A percentile compares a stretch with the other conserved stretches of the same genome.
Evolutionary conservation across 2,329 filamentous ascomycete species (phyloP).

Genomic region (Colletotrichum trifolii): DNA sequence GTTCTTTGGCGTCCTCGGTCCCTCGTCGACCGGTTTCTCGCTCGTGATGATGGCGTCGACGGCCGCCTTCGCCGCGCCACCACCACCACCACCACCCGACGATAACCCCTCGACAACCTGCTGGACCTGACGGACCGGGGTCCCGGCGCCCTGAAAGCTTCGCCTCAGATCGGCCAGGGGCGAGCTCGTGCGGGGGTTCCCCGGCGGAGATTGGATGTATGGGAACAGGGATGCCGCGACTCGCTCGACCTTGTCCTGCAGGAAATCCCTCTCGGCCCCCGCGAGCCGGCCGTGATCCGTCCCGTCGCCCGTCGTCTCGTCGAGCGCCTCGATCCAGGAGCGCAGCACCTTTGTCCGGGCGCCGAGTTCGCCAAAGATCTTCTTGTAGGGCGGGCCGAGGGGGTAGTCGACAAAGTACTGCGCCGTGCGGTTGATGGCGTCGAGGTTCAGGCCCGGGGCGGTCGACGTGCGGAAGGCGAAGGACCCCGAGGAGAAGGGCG

Average conservation of each 20-base stretch:
- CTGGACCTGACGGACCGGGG: constrained; percentile 4
- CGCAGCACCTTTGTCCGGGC: constrained; percentile 41
- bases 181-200: constrained; percentile 23
- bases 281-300: constrained; percentile 7
- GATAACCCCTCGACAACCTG: constrained; percentile 1
- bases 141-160: constrained; percentile 26
- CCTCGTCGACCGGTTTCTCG: background rate
- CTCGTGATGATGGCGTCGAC: background rate
- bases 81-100: background rate
- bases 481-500: constrained; percentile 12
- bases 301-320: constrained; percentile 7
- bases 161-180: constrained; percentile 38
- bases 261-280: constrained; percentile 28
- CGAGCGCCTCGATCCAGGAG: constrained; percentile 38
- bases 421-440: constrained; percentile 31
- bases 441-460: constrained; percentile 18
- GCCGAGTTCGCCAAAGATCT: constrained; percentile 47
- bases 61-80: background rate
- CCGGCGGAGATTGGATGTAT: constrained; percentile 27
- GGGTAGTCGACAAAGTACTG: constrained; percentile 43
- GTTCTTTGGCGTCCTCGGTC: constrained; percentile 34
- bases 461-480: constrained; percentile 24
- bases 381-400: constrained; percentile 43
- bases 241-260: constrained; percentile 33
- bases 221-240: constrained; percentile 33